Percentiles rank a stretch among this genome's conserved stretches.
Conservation (phyloP, 2,329 filamentous ascomycete genomes). For the Metarhizium brunneum region DNA sequence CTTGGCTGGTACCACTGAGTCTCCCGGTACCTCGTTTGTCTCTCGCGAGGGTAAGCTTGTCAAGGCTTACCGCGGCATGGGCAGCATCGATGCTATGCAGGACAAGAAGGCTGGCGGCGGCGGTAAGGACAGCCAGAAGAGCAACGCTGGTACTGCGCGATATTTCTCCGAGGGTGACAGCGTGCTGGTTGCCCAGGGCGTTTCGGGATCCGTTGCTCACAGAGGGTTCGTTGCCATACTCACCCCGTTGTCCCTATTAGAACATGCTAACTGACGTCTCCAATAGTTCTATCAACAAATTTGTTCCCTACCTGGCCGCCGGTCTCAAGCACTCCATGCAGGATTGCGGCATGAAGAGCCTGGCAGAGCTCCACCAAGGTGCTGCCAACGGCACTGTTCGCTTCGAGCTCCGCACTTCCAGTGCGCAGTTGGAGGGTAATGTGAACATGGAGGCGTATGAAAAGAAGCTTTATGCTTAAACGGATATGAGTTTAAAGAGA, state of each 20-base stretch:
- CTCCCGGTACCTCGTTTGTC: slow-evolving; percentile 92
- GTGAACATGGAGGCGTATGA: slow-evolving; percentile 98
- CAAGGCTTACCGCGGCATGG: slow-evolving; percentile 99
- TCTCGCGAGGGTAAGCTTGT: slow-evolving; percentile 95
- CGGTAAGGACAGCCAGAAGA: slow-evolving; percentile 62
- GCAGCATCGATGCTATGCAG: slow-evolving; percentile 98
- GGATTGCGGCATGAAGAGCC: slow-evolving; percentile 80
- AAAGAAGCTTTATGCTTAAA: slow-evolving; percentile 96
- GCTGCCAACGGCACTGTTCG: slow-evolving; percentile 69
- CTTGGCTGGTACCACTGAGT: slow-evolving; percentile 93
- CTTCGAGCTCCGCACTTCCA: slow-evolving; percentile 90
- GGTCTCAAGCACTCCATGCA: slow-evolving; percentile 97
- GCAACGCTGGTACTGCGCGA: slow-evolving; percentile 90
- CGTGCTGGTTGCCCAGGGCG: slow-evolving; percentile 91
- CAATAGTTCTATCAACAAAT: slow-evolving; percentile 76
- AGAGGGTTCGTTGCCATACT: slow-evolving; percentile 41
- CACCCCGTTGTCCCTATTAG: not conserved
- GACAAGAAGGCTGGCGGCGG: slow-evolving; percentile 87
- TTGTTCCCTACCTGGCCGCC: slow-evolving; percentile 89
- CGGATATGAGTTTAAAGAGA: not conserved
- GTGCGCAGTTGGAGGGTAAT: slow-evolving; percentile 91
- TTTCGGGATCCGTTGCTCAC: slow-evolving; percentile 77
- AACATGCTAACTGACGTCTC: slow-evolving; percentile 19
- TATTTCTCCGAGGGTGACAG: slow-evolving; percentile 98
- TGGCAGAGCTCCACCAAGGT: slow-evolving; percentile 65